Conservation (phyloP, 1,284 basidiomycete genomes). For the Erythrobasidium hasegawianum region DNA sequence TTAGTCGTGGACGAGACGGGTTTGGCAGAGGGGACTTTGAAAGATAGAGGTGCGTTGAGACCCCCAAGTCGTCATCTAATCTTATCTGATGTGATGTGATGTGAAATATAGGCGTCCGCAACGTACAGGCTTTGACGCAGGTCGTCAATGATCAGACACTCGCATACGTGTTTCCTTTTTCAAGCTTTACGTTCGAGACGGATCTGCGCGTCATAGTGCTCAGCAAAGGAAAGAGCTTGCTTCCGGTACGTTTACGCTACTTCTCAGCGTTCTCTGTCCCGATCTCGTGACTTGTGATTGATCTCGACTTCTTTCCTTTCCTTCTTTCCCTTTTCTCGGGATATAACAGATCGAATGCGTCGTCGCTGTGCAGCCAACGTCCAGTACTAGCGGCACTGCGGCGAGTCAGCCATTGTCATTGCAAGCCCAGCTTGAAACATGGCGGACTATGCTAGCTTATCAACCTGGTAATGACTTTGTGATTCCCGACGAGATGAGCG, state of each 20-base stretch:
- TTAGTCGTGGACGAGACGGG: conserved; percentile 57
- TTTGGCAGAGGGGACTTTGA: conserved; percentile 42
- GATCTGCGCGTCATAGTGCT: conserved; percentile 66
- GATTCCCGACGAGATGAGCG: conserved; percentile 40
- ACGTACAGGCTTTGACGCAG: conserved; percentile 66
- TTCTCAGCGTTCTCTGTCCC: no score
- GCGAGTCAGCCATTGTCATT: conserved; percentile 4
- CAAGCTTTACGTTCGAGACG: conserved; percentile 67
- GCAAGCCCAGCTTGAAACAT: conserved; percentile 36
- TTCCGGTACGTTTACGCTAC: conserved; percentile 49
- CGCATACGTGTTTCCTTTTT: conserved; percentile 76
- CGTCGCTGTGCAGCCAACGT: conserved; percentile 42
- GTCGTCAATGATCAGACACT: conserved; percentile 65
- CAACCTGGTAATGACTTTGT: conserved; percentile 31
- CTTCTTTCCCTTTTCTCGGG: no score
- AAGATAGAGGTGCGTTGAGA: conserved; percentile 39
- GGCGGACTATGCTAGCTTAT: conserved; percentile 38
- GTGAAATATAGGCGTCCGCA: conserved; percentile 69
- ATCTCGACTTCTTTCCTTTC: no score
- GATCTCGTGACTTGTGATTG: no score
- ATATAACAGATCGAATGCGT: conserved; percentile 43
- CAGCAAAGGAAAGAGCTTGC: conserved; percentile 58
- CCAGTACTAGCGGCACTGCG: no score
- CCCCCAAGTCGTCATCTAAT: no score
- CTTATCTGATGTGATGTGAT: no score